phyloP scores from a whole-genome alignment of 108 stramenopile species.

The Cyclotella distinguenda region DNA sequence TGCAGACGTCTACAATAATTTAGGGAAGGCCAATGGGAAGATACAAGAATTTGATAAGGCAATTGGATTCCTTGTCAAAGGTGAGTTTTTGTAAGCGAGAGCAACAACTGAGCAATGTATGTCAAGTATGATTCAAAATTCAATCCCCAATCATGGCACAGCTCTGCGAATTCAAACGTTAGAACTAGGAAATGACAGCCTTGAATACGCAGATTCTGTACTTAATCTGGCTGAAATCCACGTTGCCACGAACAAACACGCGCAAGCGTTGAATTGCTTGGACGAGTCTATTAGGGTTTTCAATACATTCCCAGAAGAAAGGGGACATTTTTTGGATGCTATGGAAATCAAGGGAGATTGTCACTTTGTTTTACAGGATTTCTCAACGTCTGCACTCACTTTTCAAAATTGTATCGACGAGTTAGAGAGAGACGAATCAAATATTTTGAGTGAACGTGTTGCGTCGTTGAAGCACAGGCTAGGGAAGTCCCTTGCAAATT shows the following conservation, averaged over 20 bases:
- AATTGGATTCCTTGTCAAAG: conserved; percentile 48
- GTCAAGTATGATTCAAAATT: background rate
- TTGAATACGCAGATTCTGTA: conserved; percentile 42
- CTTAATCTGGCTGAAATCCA: conserved; percentile 40
- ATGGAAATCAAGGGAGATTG: conserved; percentile 36
- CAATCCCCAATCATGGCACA: background rate
- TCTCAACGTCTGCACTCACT: conserved; percentile 9
- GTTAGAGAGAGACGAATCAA: background rate
- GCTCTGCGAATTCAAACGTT: conserved; percentile 50
- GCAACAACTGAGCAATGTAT: background rate
- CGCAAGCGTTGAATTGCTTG: conserved; percentile 35
- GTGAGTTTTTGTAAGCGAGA: background rate
- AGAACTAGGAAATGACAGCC: conserved; percentile 48
- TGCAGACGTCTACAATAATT: conserved; percentile 35
- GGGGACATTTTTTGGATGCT: conserved; percentile 13
- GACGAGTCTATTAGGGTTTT: conserved; percentile 33
- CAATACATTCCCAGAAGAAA: conserved; percentile 5
- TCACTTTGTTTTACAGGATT: conserved; percentile 24
- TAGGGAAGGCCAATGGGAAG: conserved; percentile 45
- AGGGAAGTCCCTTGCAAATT: conserved; percentile 31
- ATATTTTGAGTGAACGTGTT: conserved; percentile 7
- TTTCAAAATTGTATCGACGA: conserved; percentile 24
- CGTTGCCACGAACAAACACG: conserved; percentile 30
- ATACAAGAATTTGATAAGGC: conserved; percentile 39
- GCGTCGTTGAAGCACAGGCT: conserved; percentile 30